Conservation (phyloP, 2,329 filamentous ascomycete genomes). For the Xylaria sp. region DNA sequence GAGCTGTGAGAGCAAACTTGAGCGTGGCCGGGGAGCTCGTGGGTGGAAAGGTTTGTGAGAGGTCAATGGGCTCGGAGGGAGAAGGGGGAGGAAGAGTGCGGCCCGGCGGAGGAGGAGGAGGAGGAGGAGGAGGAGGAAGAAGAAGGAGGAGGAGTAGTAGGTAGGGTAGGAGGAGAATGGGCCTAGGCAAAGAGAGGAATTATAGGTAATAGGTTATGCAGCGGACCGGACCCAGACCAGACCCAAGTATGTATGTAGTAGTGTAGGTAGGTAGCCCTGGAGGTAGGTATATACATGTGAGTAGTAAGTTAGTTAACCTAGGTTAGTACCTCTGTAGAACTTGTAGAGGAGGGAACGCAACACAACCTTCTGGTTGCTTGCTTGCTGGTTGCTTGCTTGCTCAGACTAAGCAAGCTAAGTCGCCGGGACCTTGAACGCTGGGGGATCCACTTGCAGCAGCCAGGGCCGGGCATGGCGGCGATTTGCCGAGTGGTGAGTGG, state of each 20-base stretch:
- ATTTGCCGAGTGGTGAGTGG: constrained; percentile 42
- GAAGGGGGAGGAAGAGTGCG: constrained; percentile 35
- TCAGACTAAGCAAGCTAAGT: too few relatives aligned
- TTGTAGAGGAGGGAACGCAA: constrained; percentile 24
- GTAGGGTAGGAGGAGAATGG: background rate
- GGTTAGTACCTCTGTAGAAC: too few relatives aligned
- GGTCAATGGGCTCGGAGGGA: constrained; percentile 33
- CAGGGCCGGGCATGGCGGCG: constrained; percentile 46
- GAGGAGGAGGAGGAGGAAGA: constrained; percentile 32
- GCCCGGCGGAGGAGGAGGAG: constrained; percentile 33
- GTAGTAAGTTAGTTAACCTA: background rate
- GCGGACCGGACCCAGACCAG: background rate
- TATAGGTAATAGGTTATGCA: constrained; percentile 8
- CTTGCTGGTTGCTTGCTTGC: too few relatives aligned
- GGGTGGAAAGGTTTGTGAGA: constrained; percentile 39
- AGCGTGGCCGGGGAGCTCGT: constrained; percentile 31
- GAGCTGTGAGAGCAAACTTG: constrained; percentile 27
- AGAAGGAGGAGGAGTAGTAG: constrained; percentile 15
- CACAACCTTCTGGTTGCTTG: too few relatives aligned
- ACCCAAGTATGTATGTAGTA: too few relatives aligned
- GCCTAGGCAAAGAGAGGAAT: background rate
- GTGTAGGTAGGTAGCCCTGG: too few relatives aligned
- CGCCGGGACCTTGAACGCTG: constrained; percentile 38
- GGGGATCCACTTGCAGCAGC: constrained; percentile 38
- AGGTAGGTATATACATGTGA: too few relatives aligned